Base-by-base conservation (phyloP, 1,284 basidiomycete genomes). In the Cryptococcus maquisensis region DNA sequence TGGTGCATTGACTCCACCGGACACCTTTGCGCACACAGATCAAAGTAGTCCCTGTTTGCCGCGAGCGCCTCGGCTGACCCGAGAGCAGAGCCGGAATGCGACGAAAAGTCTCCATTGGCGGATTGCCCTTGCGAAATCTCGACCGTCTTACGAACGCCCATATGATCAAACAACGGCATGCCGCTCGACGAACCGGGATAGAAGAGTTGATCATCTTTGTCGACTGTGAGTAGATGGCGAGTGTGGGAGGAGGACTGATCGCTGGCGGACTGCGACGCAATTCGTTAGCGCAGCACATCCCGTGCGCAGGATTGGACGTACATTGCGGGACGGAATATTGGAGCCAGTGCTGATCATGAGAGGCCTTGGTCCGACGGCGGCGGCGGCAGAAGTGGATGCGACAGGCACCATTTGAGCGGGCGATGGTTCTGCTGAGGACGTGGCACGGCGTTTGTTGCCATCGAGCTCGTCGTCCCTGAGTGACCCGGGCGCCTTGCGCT, bases 191-290 rank as follows among this genome's bases (percentile, higher is more conserved):
- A 52, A 20, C 56, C 56, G 2, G 56, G 51, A 32, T 57, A 54
- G 12, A 57, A 52, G 18, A 57, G 48, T 49, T 57, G 56, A 41
- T 57, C 56, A 39, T 57, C 56, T 18, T 52, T 42, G 36, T 57
- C 56, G 40, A 57, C 47, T 9, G 54, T 45, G 3, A 57, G 42
- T 13, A 57, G 49, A 35, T 57, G 56, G 3, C 50, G 48, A 28
- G 53, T 57, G 40, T 42, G 18, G 10, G 28, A 32, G 28, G 28
- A 10, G 28, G 28, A 32, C 28, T 32, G 3, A 3, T 32, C 28
- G 28, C 1, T 32, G 28, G 28, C 28, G 28, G 5, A 10, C 28
- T 32, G 28, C 28, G 28, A 32, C 28, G 10, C 28, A 10, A 10
- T 32, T 32, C 10, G 28, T 32, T 32, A 32, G 28, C 28, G 28